These are phyloP conservation scores for Lasiosphaeria hispida DNA, from an alignment of 495 filamentous ascomycete genomes.

Conservation along the genomic window DNA sequence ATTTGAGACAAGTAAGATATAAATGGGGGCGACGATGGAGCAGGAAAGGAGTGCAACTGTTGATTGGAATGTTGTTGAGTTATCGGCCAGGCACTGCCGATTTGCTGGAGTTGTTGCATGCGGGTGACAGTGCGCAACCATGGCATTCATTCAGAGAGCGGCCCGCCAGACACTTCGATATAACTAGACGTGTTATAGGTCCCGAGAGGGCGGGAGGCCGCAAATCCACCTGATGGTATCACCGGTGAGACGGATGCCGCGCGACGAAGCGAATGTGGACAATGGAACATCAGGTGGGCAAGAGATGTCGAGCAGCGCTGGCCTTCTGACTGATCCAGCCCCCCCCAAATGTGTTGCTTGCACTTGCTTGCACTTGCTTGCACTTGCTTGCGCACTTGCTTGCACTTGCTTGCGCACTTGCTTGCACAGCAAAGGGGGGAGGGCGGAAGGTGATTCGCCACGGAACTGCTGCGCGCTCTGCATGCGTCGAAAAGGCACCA, in stretches of 20 bases:
- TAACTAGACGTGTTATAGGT: not conserved
- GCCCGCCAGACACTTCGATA: not conserved
- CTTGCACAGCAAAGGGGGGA: not conserved
- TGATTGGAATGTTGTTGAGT: too few relatives aligned
- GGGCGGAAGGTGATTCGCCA: slow-evolving; percentile 18
- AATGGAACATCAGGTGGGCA: slow-evolving; percentile 8
- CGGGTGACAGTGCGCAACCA: too few relatives aligned
- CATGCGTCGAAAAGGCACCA: slow-evolving; percentile 7
- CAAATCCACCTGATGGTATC: too few relatives aligned
- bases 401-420: not conserved
- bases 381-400: not conserved
- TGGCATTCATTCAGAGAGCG: too few relatives aligned
- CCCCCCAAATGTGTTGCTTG: slow-evolving; percentile 7
- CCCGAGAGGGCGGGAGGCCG: not conserved
- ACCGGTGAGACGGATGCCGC: not conserved
- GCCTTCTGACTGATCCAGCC: slow-evolving; percentile 10
- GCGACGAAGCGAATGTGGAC: not conserved
- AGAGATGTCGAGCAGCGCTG: not conserved
- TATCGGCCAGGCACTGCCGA: too few relatives aligned
- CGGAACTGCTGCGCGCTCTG: slow-evolving; percentile 10
- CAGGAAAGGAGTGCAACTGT: too few relatives aligned
- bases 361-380: not conserved
- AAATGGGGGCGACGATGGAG: too few relatives aligned
- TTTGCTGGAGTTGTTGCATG: too few relatives aligned
- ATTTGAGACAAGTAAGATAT: too few relatives aligned